These are phyloP conservation scores for Claviceps purpurea DNA, from an alignment of 2,329 filamentous ascomycete species.

Conservation along the genomic window DNA sequence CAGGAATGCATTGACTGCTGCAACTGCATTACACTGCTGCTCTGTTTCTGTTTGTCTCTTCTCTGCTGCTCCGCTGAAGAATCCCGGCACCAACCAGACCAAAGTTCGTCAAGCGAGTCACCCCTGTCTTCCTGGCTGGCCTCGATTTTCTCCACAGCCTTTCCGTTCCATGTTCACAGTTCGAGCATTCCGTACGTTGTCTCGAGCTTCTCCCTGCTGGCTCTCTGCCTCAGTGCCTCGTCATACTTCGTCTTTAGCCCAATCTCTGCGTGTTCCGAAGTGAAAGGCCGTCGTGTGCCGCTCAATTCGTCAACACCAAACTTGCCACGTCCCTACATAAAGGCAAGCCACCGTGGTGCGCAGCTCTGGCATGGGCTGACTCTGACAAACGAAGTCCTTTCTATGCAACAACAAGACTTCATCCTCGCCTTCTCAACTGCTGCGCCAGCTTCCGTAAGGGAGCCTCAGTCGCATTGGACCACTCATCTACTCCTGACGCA, in stretches of 20 bases:
- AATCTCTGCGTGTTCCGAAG: neutral
- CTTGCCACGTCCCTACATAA: neutral
- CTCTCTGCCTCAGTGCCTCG: neutral
- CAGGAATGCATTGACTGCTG: neutral
- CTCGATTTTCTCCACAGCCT: slow-evolving; percentile 1
- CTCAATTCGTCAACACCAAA: neutral
- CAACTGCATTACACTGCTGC: too few relatives aligned
- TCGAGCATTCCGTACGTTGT: neutral
- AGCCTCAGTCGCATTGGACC: slow-evolving; percentile 1
- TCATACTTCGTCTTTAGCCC: neutral
- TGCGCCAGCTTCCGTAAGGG: slow-evolving; percentile 6
- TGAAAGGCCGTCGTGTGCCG: neutral
- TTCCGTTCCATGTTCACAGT: slow-evolving; percentile 1
- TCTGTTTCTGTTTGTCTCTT: too few relatives aligned
- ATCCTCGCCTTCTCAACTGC: slow-evolving; percentile 8
- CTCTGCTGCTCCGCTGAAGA: too few relatives aligned
- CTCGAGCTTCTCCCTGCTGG: neutral
- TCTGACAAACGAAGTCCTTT: slow-evolving; percentile 9
- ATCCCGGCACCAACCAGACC: neutral
- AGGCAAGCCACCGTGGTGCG: neutral
- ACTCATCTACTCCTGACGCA: slow-evolving; percentile 5
- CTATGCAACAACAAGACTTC: slow-evolving; percentile 13
- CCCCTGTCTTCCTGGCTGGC: neutral
- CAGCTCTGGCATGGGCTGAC: slow-evolving; percentile 7
- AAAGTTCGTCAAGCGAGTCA: neutral